These are phyloP conservation scores for Yamadazyma tumulicola DNA, from an alignment of 805 yeast species.

Conservation along the genomic window DNA sequence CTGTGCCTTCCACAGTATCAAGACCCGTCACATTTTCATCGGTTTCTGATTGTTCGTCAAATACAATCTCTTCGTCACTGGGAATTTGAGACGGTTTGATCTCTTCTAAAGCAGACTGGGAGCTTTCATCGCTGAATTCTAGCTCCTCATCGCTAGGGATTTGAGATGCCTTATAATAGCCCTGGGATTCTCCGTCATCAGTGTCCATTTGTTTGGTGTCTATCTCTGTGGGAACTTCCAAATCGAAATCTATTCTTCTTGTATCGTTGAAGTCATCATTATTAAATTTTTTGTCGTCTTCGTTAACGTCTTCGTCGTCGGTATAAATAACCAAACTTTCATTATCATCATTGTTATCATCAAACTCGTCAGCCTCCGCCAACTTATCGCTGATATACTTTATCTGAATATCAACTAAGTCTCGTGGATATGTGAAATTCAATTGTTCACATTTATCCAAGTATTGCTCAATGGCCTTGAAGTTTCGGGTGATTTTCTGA, in stretches of 20 bases:
- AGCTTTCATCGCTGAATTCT: constrained; percentile 2
- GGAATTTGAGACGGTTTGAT: constrained; percentile 2
- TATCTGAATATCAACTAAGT: constrained; percentile 12
- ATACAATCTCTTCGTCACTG: constrained; percentile 5
- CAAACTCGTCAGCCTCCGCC: constrained; percentile 6
- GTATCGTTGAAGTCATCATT: too few relatives aligned
- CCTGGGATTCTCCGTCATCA: constrained; percentile 3
- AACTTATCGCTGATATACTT: constrained; percentile 1
- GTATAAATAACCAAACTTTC: not conserved
- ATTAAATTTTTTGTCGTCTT: not conserved
- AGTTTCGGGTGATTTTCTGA: constrained; percentile 8
- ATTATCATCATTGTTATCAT: constrained; percentile 3
- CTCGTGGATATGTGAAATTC: constrained; percentile 24
- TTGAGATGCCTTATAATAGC: constrained; percentile 1
- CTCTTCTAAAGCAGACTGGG: not conserved
- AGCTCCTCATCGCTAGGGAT: constrained; percentile 10
- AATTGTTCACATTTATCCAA: constrained; percentile 21
- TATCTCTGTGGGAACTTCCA: constrained; percentile 5
- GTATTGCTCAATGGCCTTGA: constrained; percentile 12
- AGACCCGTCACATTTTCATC: not conserved
- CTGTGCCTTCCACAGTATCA: too few relatives aligned
- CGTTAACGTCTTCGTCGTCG: not conserved
- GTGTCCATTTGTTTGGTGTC: constrained; percentile 1
- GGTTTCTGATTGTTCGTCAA: constrained; percentile 2
- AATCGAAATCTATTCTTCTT: constrained; percentile 4